A percentile compares a stretch with the other conserved stretches of the same genome.
These are phyloP conservation scores for Myotisia sp. DNA, from an alignment of 2,329 filamentous ascomycete genomes.

Conservation along the genomic window DNA sequence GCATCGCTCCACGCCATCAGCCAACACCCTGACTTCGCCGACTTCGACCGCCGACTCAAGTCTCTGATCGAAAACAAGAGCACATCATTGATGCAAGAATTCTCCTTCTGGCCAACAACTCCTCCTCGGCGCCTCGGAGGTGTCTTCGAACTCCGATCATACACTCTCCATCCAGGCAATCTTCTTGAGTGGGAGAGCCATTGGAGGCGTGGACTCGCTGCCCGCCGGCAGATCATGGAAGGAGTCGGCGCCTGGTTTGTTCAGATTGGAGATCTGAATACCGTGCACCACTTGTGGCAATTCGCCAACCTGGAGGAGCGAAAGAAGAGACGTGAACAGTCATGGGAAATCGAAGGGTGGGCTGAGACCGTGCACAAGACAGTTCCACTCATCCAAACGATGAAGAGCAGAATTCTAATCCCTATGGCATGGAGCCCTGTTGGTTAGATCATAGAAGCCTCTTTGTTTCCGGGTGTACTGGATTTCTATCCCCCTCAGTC, in stretches of 20 bases:
- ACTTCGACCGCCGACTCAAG: conserved; percentile 74
- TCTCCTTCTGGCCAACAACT: conserved; percentile 97
- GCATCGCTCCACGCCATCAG: conserved; percentile 76
- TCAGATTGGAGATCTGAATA: conserved; percentile 94
- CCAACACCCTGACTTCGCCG: conserved; percentile 65
- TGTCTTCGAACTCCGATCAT: conserved; percentile 89
- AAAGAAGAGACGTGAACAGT: conserved; percentile 78
- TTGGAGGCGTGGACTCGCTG: conserved; percentile 84
- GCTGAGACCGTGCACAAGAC: conserved; percentile 97
- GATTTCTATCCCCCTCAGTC: neutral
- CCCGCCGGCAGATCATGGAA: conserved; percentile 92
- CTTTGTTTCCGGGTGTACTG: neutral
- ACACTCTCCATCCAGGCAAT: conserved; percentile 90
- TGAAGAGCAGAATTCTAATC: conserved; percentile 88
- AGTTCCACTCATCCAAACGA: conserved; percentile 86
- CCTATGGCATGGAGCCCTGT: conserved; percentile 96
- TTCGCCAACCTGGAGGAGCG: conserved; percentile 94
- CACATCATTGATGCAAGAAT: conserved; percentile 95
- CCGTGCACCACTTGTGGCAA: conserved; percentile 95
- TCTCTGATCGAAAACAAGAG: conserved; percentile 71
- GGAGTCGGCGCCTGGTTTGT: conserved; percentile 98
- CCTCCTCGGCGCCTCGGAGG: conserved; percentile 79
- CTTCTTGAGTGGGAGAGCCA: conserved; percentile 97
- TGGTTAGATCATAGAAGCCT: conserved; percentile 37
- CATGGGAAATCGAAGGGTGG: conserved; percentile 92